Base-by-base conservation (phyloP, 805 yeast genomes). In the Ogataea ganodermae region DNA sequence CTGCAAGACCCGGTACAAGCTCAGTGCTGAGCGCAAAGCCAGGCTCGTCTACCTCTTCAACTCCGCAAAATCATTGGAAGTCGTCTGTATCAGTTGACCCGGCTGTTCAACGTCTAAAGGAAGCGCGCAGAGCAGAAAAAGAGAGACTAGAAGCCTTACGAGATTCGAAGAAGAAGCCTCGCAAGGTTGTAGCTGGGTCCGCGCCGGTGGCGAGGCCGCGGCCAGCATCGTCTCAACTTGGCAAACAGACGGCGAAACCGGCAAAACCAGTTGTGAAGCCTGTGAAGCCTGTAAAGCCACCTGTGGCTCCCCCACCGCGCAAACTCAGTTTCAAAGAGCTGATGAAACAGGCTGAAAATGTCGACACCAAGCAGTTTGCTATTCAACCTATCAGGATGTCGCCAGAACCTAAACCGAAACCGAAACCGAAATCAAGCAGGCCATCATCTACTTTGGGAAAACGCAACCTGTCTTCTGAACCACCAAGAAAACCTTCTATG, bases 71-170 rank as follows among this genome's bases (percentile, higher is more conserved):
- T 18, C 38, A 22, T 27, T 32, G 37, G 45, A 13, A 22, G 8
- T 26, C 36, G 12, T 16, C 38, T 16, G 3, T 35, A 3, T 47
- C 49, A 7, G 71, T 75, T 4, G 92, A 86, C 59, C 89, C 91
- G 0, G 89, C 89, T 3, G 88, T 86, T 7, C 80, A 79, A 30
- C 65, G 85, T 48, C 67, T 86, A 31, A 86, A 86, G 54, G 90
- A 84, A 48, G 79, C 83, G 2, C 70, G 92, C 59, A 70, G 80
- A 50, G 65, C 71, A 35, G 89, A 86, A 52, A 71, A 67, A 32
- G 78, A 78, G 30, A 70, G 69, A 35, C 21, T 51, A 2, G 63
- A 69, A 44, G 71, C 70, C 40, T 57, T 59, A 26, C 70, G 71
- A 47, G 42, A 44, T 21, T 57, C 56, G 27, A 59, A 50, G 14